A percentile compares a stretch with the other conserved stretches of the same genome.
Evolutionary conservation across 768 basidiomycete species (phyloP).

Genomic region (Naganishia vaughanmartiniae): DNA sequence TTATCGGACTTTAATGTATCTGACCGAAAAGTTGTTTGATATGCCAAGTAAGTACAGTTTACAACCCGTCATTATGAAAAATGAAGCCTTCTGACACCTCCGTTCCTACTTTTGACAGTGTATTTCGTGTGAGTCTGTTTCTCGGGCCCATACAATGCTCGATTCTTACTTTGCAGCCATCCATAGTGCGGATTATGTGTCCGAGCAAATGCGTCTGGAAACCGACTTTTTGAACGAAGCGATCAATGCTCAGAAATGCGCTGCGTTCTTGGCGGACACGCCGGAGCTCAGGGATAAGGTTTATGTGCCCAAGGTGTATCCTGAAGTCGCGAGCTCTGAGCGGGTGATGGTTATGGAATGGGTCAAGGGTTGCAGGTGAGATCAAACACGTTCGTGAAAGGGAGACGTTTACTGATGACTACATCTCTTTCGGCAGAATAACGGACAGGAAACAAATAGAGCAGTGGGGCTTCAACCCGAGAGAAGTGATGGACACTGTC

Average conservation of each 20-base stretch:
- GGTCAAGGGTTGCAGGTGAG: constrained; percentile 50
- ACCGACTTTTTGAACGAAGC: constrained; percentile 80
- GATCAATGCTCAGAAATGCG: constrained; percentile 68
- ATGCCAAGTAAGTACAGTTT: constrained; percentile 58
- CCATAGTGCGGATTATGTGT: constrained; percentile 56
- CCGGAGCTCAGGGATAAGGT: constrained; percentile 68
- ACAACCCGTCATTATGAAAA: not conserved
- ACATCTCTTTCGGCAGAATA: constrained; percentile 37
- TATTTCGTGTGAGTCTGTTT: constrained; percentile 37
- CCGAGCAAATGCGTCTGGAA: constrained; percentile 75
- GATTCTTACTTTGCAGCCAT: constrained; percentile 25
- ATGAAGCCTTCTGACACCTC: too few relatives aligned
- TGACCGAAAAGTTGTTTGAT: constrained; percentile 66
- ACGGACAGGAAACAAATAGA: constrained; percentile 52
- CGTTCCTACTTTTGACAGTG: constrained; percentile 33
- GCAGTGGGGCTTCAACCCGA: constrained; percentile 47
- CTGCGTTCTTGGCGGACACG: constrained; percentile 66
- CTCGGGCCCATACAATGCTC: not conserved
- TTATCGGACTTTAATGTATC: constrained; percentile 52
- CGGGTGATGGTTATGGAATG: constrained; percentile 60
- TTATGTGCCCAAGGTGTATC: constrained; percentile 63
- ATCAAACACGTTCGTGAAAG: not conserved
- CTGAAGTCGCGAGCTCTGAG: constrained; percentile 57
- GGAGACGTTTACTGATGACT: not conserved
- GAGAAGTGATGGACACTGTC: constrained; percentile 74